These are phyloP conservation scores for Suhomyces sp. DNA, from an alignment of 805 yeast genomes.

Conservation along the genomic window DNA sequence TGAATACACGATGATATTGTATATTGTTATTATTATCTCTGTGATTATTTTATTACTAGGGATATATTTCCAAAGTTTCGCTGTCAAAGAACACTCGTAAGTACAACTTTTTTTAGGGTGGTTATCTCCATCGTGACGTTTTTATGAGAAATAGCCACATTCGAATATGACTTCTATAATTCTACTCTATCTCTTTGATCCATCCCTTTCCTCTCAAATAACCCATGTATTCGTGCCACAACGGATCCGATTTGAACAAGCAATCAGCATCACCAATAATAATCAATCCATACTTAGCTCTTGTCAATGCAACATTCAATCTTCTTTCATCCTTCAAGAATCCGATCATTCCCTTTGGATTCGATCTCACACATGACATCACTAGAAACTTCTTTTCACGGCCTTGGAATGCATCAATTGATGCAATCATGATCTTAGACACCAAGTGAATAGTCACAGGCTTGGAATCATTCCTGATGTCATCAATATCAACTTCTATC, in stretches of 20 bases:
- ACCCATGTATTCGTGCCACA: constrained; percentile 53
- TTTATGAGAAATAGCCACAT: too few relatives aligned
- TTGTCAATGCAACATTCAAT: constrained; percentile 30
- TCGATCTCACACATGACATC: constrained; percentile 31
- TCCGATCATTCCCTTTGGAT: constrained; percentile 21
- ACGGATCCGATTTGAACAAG: constrained; percentile 46
- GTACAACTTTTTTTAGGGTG: too few relatives aligned
- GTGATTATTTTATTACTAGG: too few relatives aligned
- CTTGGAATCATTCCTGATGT: constrained; percentile 45
- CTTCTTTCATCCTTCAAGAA: constrained; percentile 30
- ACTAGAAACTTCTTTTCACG: constrained; percentile 30
- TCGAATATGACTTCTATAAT: too few relatives aligned
- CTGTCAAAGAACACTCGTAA: too few relatives aligned
- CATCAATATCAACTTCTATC: constrained; percentile 62
- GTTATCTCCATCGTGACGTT: too few relatives aligned
- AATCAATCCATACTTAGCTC: constrained; percentile 29
- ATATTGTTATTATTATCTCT: too few relatives aligned
- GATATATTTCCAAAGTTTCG: too few relatives aligned
- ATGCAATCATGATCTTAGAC: constrained; percentile 43
- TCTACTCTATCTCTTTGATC: constrained; percentile 20
- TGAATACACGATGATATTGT: too few relatives aligned
- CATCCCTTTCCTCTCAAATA: constrained; percentile 35
- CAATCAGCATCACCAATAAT: constrained; percentile 36
- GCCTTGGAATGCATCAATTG: constrained; percentile 31
- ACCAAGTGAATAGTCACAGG: constrained; percentile 51